Conservation (phyloP, 306 rosid genomes). For the Boehmeria nivea region DNA sequence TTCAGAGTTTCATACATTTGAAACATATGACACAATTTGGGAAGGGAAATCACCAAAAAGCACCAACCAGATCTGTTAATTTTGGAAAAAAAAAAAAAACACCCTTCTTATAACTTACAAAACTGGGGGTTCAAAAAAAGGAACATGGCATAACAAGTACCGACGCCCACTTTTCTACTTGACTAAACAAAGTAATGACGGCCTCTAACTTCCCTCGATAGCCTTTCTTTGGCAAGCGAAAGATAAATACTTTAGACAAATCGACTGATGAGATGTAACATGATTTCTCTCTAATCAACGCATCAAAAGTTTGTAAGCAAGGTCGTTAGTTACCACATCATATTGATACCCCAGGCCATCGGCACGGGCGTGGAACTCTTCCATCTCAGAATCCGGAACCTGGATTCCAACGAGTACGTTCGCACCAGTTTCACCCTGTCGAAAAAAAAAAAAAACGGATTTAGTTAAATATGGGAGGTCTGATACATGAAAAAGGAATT, state of each 20-base stretch:
- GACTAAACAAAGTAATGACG: no score
- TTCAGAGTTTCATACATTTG: no score
- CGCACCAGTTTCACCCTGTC: constrained; percentile 86
- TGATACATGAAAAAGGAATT: no score
- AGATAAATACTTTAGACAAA: not conserved
- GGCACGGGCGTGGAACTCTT: constrained; percentile 51
- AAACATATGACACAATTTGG: no score
- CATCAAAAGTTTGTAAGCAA: constrained; percentile 63
- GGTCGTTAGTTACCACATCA: constrained; percentile 49
- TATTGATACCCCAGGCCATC: constrained; percentile 59
- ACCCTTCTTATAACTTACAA: no score
- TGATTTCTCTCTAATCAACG: constrained; percentile 24
- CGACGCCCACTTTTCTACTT: no score
- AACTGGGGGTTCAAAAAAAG: no score
- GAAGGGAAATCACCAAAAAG: no score
- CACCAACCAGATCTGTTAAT: no score
- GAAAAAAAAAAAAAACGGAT: not conserved
- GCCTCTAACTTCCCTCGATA: not conserved
- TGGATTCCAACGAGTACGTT: constrained; percentile 83
- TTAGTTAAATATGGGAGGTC: no score
- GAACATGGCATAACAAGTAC: not conserved
- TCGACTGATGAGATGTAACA: not conserved
- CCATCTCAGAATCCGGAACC: constrained; percentile 47
- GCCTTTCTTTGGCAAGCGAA: not conserved
- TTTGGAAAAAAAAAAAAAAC: no score